Evolutionary conservation across 495 filamentous ascomycete genomes (phyloP), one percentile per base, ranked within the genome.

Genomic region (Choiromyces venosus): DNA sequence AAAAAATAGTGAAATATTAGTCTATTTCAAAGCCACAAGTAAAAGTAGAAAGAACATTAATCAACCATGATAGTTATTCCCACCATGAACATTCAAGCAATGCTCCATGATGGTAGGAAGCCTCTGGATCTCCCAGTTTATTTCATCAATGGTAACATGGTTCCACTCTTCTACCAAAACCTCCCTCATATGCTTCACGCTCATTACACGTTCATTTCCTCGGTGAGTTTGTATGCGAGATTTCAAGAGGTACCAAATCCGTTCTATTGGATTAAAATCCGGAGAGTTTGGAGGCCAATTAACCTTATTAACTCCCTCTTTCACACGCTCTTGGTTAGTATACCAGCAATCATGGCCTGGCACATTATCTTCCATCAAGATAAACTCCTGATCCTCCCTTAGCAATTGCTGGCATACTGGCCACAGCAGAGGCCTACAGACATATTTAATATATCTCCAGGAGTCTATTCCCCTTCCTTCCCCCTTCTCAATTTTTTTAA

Each of bases 271-370:
- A 29, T 72, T 72, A 72, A 72, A 66, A n/a, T 67, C 70, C 42
- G 70, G 61, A n/a, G 29, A 72, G 67, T 72, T 66, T 39, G 71
- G 36, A 18, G 65, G 71, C 71, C 71, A 72, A 40, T 72, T 65
- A 42, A 72, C 8, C 38, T 72, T 72, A n/a, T 25, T 40, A 56
- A 72, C 52, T 35, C 65, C 61, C 52, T 29, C 39, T 19, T 44
- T 67, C 39, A 36, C 65, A 66, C 64, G 35, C 52, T 44, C 65
- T 40, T 37, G 56, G 21, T 70, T 70, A 29, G 38, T 70, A 37
- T 70, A 70, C 68, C 68, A 70, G 56, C 39, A 46, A 21, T 70
- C 39, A 42, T 69, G 67, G 42, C 67, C 36, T 40, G 67, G 35
- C 38, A 61, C 35, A n/a, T n/a, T n/a, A 67, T 72, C 71, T 38